These are phyloP conservation scores for Lepiota venenata DNA, from an alignment of 768 basidiomycete genomes.

Conservation along the genomic window DNA sequence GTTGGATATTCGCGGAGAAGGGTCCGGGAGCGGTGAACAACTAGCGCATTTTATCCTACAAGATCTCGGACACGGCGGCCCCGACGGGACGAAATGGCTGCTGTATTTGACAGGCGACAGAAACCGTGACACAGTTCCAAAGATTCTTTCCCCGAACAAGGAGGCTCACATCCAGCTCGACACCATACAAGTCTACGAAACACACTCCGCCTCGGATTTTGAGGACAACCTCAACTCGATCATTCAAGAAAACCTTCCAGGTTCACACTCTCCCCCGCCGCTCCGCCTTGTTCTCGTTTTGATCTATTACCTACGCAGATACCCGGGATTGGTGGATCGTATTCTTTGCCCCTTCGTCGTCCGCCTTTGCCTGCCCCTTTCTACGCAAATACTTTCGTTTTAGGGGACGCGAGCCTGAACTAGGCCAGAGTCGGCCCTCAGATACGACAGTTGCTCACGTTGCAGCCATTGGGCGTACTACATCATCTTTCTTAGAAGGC, in stretches of 20 bases:
- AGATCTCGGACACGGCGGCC: slow-evolving; percentile 19
- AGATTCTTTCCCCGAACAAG: slow-evolving; percentile 32
- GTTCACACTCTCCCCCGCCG: neutral
- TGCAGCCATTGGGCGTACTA: slow-evolving; percentile 18
- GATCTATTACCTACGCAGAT: neutral
- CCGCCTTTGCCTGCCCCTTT: slow-evolving; percentile 13
- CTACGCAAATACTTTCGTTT: slow-evolving; percentile 14
- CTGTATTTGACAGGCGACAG: slow-evolving; percentile 88
- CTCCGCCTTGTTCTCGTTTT: neutral
- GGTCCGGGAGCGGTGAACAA: slow-evolving; percentile 64
- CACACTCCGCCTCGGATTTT: slow-evolving; percentile 53
- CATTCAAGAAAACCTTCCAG: neutral
- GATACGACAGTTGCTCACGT: slow-evolving; percentile 3
- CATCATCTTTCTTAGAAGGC: slow-evolving; percentile 15
- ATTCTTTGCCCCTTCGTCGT: slow-evolving; percentile 20
- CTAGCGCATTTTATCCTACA: slow-evolving; percentile 63
- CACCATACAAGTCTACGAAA: slow-evolving; percentile 67
- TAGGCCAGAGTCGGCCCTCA: neutral
- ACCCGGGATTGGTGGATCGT: slow-evolving; percentile 19
- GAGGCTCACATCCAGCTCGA: slow-evolving; percentile 40
- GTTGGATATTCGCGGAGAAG: slow-evolving; percentile 36
- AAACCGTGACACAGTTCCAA: slow-evolving; percentile 65
- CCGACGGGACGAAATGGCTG: slow-evolving; percentile 28
- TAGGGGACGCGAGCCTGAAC: neutral
- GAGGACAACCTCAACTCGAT: slow-evolving; percentile 32